Base-by-base conservation (phyloP, 1,139 yeast species). In the Ogataea hybrid region DNA sequence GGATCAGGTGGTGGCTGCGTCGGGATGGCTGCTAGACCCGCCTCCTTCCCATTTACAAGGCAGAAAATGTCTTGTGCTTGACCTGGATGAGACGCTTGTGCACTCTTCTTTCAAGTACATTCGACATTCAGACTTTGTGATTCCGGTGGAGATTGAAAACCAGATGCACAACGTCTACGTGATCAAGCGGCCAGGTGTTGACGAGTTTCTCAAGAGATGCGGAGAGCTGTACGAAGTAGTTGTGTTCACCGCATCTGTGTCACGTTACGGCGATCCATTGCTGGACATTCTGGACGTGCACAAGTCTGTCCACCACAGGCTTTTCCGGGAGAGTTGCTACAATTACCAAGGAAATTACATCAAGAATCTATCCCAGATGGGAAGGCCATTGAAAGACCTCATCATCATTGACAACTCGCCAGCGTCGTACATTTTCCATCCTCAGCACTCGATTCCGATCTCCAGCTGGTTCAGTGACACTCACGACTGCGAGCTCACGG, bases 131-230 rank as follows among this genome's bases (percentile, higher is more conserved):
- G 98, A 92, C 65, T 92, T 92, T 67, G 95, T 94, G 37, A 87
- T 94, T 41, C 96, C 96, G 8, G 90, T 84, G 37, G 88, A 82
- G 63, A 92, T 92, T 50, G 97, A 92, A 58, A 83, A 83, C 56
- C 94, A 86, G 63, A 75, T 83, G 25, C 97, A 94, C 64, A 94
- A 88, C 59, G 98, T 92, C 36, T 92, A 89, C 62, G 98, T 92
- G 25, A 88, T 90, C 45, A 92, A 94, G 61, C 77, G 99, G 56
- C 99, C 99, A 1, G 98, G 98, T 1, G 98, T 94, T 38, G 98
- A 92, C 64, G 95, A 87, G 60, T 92, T 94, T 59, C 73, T 92
- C 70, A 71, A 69, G 52, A 75, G 78, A 50, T 96, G 92, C 36
- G 96, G 97, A 20, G 75, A 87, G 61, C 65, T 90, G 59, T 92